A percentile compares a stretch with the other conserved stretches of the same genome.
Evolutionary conservation across 768 basidiomycete species (phyloP).

Genomic region (Tricholoma flavovirens): DNA sequence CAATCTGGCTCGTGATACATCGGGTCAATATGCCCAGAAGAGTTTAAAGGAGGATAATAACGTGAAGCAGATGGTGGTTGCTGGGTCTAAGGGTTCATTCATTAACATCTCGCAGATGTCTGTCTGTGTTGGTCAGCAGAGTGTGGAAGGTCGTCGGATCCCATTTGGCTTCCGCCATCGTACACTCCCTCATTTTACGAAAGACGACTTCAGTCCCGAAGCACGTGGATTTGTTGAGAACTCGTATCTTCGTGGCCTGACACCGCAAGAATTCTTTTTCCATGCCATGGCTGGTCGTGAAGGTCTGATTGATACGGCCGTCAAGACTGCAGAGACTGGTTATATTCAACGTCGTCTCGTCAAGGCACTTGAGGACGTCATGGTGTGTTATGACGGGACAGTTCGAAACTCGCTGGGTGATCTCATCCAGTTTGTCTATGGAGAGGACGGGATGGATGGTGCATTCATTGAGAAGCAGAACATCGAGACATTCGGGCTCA

Average conservation of each 20-base stretch:
- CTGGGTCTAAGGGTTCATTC: slow-evolving; percentile 97
- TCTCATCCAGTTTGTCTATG: slow-evolving; percentile 93
- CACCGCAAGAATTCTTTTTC: slow-evolving; percentile 99
- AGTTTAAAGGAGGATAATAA: slow-evolving; percentile 99
- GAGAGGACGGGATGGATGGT: slow-evolving; percentile 99
- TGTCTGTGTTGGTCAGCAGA: slow-evolving; percentile 97
- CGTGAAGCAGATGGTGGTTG: slow-evolving; percentile 99
- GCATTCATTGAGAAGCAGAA: slow-evolving; percentile 95
- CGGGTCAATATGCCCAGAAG: slow-evolving; percentile 96
- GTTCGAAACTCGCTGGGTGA: slow-evolving; percentile 97
- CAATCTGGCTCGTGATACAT: slow-evolving; percentile 91
- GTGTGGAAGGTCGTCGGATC: slow-evolving; percentile 96
- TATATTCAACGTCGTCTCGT: slow-evolving; percentile 98
- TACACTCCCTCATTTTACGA: slow-evolving; percentile 93
- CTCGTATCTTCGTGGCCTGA: slow-evolving; percentile 92
- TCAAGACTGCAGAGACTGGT: slow-evolving; percentile 99
- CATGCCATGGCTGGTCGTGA: slow-evolving; percentile 99
- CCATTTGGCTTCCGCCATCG: slow-evolving; percentile 98
- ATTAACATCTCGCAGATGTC: slow-evolving; percentile 99
- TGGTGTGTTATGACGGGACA: slow-evolving; percentile 97
- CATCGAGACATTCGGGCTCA: slow-evolving; percentile 84
- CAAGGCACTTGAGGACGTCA: slow-evolving; percentile 96
- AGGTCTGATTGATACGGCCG: slow-evolving; percentile 97
- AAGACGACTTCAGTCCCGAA: slow-evolving; percentile 98
- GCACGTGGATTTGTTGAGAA: slow-evolving; percentile 99